Conservation (phyloP, 2,329 filamentous ascomycete species). For the Dothiorella sarmentorum region DNA sequence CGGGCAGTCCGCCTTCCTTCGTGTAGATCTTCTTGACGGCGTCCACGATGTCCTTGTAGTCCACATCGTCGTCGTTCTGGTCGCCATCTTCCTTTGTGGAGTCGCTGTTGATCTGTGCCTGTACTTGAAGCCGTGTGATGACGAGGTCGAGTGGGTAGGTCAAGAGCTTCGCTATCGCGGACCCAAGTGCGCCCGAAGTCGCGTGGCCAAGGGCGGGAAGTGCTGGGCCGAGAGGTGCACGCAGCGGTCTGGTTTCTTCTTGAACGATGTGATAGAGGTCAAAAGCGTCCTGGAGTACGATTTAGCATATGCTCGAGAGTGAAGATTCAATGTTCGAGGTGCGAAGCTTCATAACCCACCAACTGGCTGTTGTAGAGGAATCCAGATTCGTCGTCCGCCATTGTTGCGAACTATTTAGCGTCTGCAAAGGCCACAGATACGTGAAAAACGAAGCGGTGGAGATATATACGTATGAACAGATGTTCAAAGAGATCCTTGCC, state of each 20-base stretch:
- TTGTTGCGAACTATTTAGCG: neutral
- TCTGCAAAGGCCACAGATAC: neutral
- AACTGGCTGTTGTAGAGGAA: slow-evolving; percentile 33
- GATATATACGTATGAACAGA: neutral
- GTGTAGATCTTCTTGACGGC: slow-evolving; percentile 68
- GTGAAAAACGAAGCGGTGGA: neutral
- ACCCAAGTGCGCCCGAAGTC: slow-evolving; percentile 72
- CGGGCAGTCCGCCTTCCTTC: slow-evolving; percentile 64
- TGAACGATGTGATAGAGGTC: slow-evolving; percentile 41
- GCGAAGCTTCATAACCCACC: neutral
- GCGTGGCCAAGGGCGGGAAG: slow-evolving; percentile 79
- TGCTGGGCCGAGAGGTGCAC: slow-evolving; percentile 40
- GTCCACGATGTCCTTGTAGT: slow-evolving; percentile 66
- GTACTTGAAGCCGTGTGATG: slow-evolving; percentile 77
- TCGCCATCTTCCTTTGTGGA: slow-evolving; percentile 26
- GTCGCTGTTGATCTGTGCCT: slow-evolving; percentile 54
- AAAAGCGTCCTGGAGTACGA: slow-evolving; percentile 37
- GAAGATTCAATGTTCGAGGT: neutral
- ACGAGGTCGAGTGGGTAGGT: slow-evolving; percentile 81
- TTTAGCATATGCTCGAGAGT: neutral
- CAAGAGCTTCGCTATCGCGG: slow-evolving; percentile 72
- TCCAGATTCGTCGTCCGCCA: slow-evolving; percentile 23
- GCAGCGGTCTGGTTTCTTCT: slow-evolving; percentile 27
- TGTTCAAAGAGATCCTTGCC: neutral
- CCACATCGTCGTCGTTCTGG: slow-evolving; percentile 38